Base-by-base conservation (phyloP, 2,329 filamentous ascomycete species). In the Colletotrichum sp. region DNA sequence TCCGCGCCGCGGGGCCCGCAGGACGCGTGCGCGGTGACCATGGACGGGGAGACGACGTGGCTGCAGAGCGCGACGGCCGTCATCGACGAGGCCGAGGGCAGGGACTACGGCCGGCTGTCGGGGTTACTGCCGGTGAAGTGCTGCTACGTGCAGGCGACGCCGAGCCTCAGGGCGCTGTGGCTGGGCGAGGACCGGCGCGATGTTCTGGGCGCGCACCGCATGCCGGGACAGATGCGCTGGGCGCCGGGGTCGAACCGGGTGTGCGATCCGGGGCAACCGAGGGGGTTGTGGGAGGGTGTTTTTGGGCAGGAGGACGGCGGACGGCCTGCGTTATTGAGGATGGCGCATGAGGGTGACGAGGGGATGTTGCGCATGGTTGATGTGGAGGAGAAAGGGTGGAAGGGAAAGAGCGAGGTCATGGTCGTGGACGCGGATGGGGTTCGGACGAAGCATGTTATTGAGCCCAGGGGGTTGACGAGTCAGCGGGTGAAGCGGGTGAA, bases 141-240 rank as follows among this genome's bases (percentile, higher is more conserved):
- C 7, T 86, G 83, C 77, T 89, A 89, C 77, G 68, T 86, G 24
- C 83, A 84, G 24, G 82, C 82, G n/a, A 84, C 84, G 8, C 87
- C 87, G 1, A 83, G 82, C 2, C 80, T 78, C 59, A 79, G 78
- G 48, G 76, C 78, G 21, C 48, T 88, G 12, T 87, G 84, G 82
- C 68, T 89, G 48, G 87, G 87, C 18, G 84, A 86, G 72, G 83
- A 86, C 71, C 82, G 87, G 24, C 82, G 83, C 69, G 86, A 88
- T 60, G 86, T 89, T 7, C 78, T 89, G 4, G 86, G 87, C 2
- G 80, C 83, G 7, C 81, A 79, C 18, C 83, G 84, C 24, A 81
- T 89, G 78, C 87, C 87, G 13, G 85, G 83, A 3, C 81, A 83
- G 43, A 80, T 79, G 77, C 76, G 79, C 10, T 80, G 78, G 70